Base-by-base conservation (phyloP, 176 grass and related monocot species). In the Puccinellia tenuiflora region DNA sequence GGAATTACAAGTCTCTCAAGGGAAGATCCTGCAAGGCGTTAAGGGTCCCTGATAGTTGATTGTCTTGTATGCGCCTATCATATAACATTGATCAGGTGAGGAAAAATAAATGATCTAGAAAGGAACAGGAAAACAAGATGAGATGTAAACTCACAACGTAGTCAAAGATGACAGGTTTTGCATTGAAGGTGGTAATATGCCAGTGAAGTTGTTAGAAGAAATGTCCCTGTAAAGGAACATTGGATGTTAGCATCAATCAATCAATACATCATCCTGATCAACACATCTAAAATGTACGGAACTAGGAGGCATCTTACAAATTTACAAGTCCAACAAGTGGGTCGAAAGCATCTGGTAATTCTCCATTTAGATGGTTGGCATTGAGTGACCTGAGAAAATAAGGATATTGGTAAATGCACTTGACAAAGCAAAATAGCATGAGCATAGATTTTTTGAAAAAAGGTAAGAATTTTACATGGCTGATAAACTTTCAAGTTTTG, bases 121-220 rank as follows among this genome's bases (percentile, higher is more conserved):
- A 69, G 10, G 5, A 22, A 39, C 3, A 18, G 4, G 40, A 42
- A 75, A 77, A 77, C 6, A 85, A 76, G 14, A 79, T 71, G 52
- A 69, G 21, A 55, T 45, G 66, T 68, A 65, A 35, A 86, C 91
- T 89, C 83, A 99, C 97, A 99, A 63, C 73, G 97, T 87, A 84
- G 97, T 99, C 87, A 99, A 90, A 76, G 90, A 91, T 94, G 86
- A 78, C 80, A 99, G 85, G 46, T 52, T 89, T 78, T 87, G 88
- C 91, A 99, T 84, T 46, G 97, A 96, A 52, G 90, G 64, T 30
- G 97, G 97, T 71, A 99, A 84, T 10, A 37, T 63, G 4, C 93
- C 88, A 84, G 85, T 94, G 28, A 96, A 73, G 91, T 94, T 96
- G 84, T 99, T 99, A 17, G 75, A 88, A 76, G 88, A 96, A 79